A percentile compares a stretch with the other conserved stretches of the same genome.
Evolutionary conservation across 768 basidiomycete genomes (phyloP).

Genomic region (Auricularia sp.): DNA sequence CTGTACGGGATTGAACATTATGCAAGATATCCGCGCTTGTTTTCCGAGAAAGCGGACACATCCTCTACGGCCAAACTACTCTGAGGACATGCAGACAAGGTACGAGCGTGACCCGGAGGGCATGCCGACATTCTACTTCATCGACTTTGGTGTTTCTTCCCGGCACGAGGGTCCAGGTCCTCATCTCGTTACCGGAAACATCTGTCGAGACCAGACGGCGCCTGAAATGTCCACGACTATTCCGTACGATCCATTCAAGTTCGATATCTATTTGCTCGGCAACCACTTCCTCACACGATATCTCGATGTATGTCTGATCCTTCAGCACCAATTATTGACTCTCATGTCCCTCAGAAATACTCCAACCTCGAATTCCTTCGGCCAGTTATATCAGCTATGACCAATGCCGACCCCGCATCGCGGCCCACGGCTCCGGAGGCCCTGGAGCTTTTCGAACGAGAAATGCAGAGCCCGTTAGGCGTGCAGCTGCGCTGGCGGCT

Average conservation of each 20-base stretch:
- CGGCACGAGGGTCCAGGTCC: not conserved
- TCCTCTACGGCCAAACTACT: not conserved
- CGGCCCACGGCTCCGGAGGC: too few species aligned
- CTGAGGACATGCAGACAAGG: not conserved
- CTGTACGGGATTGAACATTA: not conserved
- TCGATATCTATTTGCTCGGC: not conserved
- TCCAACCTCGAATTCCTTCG: too few species aligned
- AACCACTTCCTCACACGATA: not conserved
- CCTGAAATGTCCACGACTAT: not conserved
- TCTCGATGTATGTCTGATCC: too few species aligned
- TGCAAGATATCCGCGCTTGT: not conserved
- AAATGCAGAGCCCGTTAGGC: too few species aligned
- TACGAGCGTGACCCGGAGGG: not conserved
- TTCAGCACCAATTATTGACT: too few species aligned
- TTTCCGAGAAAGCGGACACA: not conserved
- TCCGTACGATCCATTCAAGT: not conserved
- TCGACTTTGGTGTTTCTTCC: not conserved
- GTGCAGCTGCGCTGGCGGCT: too few species aligned
- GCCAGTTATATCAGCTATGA: too few species aligned
- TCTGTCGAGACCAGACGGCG: not conserved
- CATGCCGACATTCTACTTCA: not conserved
- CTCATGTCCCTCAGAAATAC: too few species aligned
- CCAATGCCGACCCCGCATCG: too few species aligned
- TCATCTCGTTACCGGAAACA: not conserved
- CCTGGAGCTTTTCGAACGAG: too few species aligned